phyloP scores from a whole-genome alignment of 306 rosid species.

The Canavalia gladiata region DNA sequence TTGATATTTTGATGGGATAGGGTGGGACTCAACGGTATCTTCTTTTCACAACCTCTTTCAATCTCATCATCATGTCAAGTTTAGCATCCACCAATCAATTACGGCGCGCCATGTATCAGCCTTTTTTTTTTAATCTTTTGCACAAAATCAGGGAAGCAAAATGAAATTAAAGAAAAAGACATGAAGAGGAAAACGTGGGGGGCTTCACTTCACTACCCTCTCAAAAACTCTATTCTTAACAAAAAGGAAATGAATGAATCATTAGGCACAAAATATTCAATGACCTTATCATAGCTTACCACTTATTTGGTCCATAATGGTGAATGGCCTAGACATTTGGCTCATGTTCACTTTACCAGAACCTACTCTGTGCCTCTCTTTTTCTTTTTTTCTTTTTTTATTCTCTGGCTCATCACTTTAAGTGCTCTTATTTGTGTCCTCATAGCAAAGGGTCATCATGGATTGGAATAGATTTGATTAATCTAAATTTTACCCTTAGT shows the following conservation, averaged over 20 bases:
- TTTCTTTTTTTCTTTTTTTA: conserved; percentile 11
- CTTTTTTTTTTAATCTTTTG: conserved; percentile 24
- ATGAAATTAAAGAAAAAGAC: conserved; percentile 23
- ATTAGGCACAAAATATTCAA: conserved; percentile 64
- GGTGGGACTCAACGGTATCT: conserved; percentile 57
- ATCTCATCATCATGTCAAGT: conserved; percentile 57
- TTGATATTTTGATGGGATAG: conserved; percentile 61
- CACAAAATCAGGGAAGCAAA: conserved; percentile 33
- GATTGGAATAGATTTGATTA: conserved; percentile 16
- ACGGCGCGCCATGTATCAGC: conserved; percentile 47
- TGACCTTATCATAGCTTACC: conserved; percentile 58
- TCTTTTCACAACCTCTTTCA: conserved; percentile 53
- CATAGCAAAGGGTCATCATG: not conserved
- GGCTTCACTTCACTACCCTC: conserved; percentile 45
- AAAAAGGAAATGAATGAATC: conserved; percentile 60
- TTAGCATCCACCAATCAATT: conserved; percentile 61
- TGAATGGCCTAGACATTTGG: conserved; percentile 33
- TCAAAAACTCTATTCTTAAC: conserved; percentile 44
- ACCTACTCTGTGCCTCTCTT: conserved; percentile 35
- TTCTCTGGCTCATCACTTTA: conserved; percentile 13
- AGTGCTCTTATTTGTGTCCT: conserved; percentile 4
- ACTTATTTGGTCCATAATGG: conserved; percentile 52
- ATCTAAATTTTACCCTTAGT: conserved; percentile 15
- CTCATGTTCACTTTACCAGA: conserved; percentile 41
- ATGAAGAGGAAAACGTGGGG: conserved; percentile 45